Base-by-base conservation (phyloP, 495 filamentous ascomycete genomes). In the Neurospora sp. region DNA sequence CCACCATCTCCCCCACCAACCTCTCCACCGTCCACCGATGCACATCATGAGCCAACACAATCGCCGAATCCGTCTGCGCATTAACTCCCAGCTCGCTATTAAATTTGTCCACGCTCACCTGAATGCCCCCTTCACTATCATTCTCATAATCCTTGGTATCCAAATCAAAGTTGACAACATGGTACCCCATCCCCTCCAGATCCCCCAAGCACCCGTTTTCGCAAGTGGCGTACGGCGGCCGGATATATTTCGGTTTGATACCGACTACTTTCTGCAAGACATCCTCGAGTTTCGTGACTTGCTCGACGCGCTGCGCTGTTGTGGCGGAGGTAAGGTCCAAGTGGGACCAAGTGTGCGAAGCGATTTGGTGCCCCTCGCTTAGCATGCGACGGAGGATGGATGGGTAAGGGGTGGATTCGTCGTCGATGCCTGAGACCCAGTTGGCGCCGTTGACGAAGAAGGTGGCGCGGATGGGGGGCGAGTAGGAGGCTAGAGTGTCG, bases 381-480 rank as follows among this genome's bases (percentile, higher is more conserved):
- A 74, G 39, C 75, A 83, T 83, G 13, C 82, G 79, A 8, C 73
- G 77, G n/a, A 83, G 73, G 2, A 75, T 73, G 4, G 28, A 54
- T 13, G 77, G 75, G 75, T 76, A 82, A 0, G 76, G 74, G 0
- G 85, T 84, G 8, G 85, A 79, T 5, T 78, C 78, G 34, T 81
- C 76, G 43, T 74, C 76, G 59, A 91, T 89, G 4, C 85, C 86
- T 69, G 88, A 89, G 69, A 84, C 85, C 71, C 86, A 87, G 79
- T 92, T 92, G 82, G 88, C 86, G 10, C 90, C 91, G 43, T 89
- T 92, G 76, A 93, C 80, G 79, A 93, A 93, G 79, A 93, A 93
- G 15, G 91, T 93, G 3, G 88, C 91, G 70, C 87, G 89, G 19
- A 86, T 87, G 21, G 83, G 78, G 78, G 90, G 89, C 37, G 80